Evolutionary conservation across 2,329 filamentous ascomycete species (phyloP).

Genomic region (Parafenestella ontariensis): DNA sequence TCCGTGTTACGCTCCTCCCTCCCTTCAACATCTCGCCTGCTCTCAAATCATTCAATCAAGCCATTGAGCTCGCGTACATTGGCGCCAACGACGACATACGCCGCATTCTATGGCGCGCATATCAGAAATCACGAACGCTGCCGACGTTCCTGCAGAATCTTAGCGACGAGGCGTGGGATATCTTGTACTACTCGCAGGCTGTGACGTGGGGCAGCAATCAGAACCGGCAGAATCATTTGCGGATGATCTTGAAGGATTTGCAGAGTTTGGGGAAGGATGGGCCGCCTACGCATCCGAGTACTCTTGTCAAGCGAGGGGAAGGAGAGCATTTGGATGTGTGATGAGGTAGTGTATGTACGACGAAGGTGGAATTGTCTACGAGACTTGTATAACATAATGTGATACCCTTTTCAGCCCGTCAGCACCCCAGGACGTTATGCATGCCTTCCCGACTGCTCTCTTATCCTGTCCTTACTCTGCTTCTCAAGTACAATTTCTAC

Average conservation of each 20-base stretch:
- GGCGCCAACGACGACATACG: conserved; percentile 46
- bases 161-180: conserved; percentile 47
- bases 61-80: conserved; percentile 44
- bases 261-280: conserved; percentile 40
- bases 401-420: neutral
- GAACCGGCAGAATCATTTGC: conserved; percentile 40
- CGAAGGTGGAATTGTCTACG: neutral
- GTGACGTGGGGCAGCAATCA: conserved; percentile 45
- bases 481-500: too few relatives aligned
- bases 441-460: neutral
- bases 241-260: conserved; percentile 38
- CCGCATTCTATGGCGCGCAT: conserved; percentile 46
- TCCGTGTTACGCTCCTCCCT: conserved; percentile 37
- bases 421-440: neutral
- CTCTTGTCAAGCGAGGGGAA: neutral
- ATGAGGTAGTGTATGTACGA: neutral
- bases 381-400: neutral
- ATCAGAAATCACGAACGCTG: conserved; percentile 39
- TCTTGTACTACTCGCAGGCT: conserved; percentile 48
- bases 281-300: conserved; percentile 44
- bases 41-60: conserved; percentile 44
- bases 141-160: conserved; percentile 44
- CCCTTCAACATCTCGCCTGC: conserved; percentile 43
- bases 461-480: too few relatives aligned
- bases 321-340: neutral